Percentiles rank a stretch among this genome's conserved stretches.
These are phyloP conservation scores for Scytalidium lignicola DNA, from an alignment of 2,329 filamentous ascomycete species.

Conservation along the genomic window DNA sequence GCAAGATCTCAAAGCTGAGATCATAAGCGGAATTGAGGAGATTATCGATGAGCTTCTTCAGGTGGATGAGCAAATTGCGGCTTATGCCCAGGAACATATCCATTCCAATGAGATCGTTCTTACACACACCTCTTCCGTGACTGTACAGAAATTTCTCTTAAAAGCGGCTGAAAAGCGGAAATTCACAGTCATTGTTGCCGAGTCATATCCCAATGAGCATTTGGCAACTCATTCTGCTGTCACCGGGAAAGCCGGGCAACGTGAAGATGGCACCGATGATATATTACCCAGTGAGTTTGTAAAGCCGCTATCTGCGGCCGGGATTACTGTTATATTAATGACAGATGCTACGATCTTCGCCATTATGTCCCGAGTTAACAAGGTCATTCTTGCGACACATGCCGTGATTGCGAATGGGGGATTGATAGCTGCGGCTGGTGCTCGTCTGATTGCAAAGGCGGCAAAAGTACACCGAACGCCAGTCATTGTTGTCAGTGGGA, in stretches of 20 bases:
- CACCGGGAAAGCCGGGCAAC: conserved; percentile 45
- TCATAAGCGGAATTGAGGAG: conserved; percentile 90
- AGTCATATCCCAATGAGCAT: conserved; percentile 66
- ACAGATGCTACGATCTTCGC: conserved; percentile 83
- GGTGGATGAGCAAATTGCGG: conserved; percentile 88
- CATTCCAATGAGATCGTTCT: conserved; percentile 90
- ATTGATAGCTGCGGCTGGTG: conserved; percentile 79
- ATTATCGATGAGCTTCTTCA: conserved; percentile 93
- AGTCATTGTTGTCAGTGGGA: conserved; percentile 82
- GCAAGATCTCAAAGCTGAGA: conserved; percentile 78
- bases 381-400: conserved; percentile 86
- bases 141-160: conserved; percentile 83
- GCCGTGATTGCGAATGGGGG: conserved; percentile 85
- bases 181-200: conserved; percentile 84
- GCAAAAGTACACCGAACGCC: conserved; percentile 78
- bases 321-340: conserved; percentile 78
- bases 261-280: conserved; percentile 33
- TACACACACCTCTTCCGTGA: conserved; percentile 79
- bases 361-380: conserved; percentile 92
- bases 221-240: conserved; percentile 57
- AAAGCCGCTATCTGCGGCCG: conserved; percentile 72
- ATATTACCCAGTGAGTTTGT: conserved; percentile 51
- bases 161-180: conserved; percentile 83
- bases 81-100: conserved; percentile 84
- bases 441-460: conserved; percentile 75